Evolutionary conservation across 495 filamentous ascomycete genomes (phyloP).

Genomic region (Podospora sp.): DNA sequence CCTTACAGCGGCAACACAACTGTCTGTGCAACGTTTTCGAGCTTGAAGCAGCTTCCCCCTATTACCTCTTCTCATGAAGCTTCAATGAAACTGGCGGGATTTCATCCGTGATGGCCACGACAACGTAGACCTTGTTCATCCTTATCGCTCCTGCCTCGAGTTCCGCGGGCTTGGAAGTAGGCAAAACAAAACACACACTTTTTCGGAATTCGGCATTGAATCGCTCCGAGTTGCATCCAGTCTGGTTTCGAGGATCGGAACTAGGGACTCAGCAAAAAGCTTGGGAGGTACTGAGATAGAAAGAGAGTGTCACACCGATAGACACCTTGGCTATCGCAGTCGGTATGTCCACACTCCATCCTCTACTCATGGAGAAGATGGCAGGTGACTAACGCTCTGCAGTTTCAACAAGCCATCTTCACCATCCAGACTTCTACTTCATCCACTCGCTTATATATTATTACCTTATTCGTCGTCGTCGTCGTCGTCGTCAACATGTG

Average conservation of each 20-base stretch:
- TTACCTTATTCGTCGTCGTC: neutral
- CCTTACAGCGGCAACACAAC: too few relatives aligned
- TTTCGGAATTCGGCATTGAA: neutral
- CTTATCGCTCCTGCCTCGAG: neutral
- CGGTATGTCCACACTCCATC: too few relatives aligned
- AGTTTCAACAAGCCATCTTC: too few relatives aligned
- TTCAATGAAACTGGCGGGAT: neutral
- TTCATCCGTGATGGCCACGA: neutral
- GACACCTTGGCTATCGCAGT: too few relatives aligned
- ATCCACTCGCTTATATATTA: neutral
- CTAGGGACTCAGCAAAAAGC: too few relatives aligned
- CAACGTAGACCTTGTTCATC: neutral
- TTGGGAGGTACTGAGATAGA: too few relatives aligned
- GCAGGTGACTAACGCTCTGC: too few relatives aligned
- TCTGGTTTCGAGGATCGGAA: too few relatives aligned
- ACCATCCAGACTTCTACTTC: neutral
- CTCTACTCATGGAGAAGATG: too few relatives aligned
- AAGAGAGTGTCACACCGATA: too few relatives aligned
- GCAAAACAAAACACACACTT: too few relatives aligned
- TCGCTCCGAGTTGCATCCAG: too few relatives aligned
- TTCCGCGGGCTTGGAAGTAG: neutral
- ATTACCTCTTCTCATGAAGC: neutral
- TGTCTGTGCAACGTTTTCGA: neutral
- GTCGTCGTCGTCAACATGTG: constrained; percentile 30
- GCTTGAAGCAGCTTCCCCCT: neutral